These are phyloP conservation scores for Myriosclerotinia scirpicola DNA, from an alignment of 2,329 filamentous ascomycete species.

Conservation along the genomic window DNA sequence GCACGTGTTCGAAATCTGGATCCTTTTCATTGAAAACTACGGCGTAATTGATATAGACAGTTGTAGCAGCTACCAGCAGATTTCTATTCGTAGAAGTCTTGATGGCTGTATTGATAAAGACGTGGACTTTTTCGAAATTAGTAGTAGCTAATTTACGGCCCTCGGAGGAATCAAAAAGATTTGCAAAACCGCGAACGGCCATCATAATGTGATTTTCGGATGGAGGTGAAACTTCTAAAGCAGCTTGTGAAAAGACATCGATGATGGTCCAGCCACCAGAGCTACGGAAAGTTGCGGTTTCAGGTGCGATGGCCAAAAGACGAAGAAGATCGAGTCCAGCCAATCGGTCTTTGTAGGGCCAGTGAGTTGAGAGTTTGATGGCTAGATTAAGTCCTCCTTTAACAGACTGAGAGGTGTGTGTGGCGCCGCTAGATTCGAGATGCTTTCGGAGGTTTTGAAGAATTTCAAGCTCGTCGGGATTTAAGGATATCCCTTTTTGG, in stretches of 20 bases:
- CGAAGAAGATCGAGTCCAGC: conserved; percentile 85
- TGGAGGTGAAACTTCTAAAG: conserved; percentile 58
- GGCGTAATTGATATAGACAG: conserved; percentile 80
- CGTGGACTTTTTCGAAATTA: conserved; percentile 52
- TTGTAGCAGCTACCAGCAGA: conserved; percentile 77
- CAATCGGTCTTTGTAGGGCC: conserved; percentile 78
- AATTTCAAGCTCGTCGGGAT: conserved; percentile 65
- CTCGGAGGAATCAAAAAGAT: conserved; percentile 74
- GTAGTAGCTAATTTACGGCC: conserved; percentile 65
- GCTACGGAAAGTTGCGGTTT: conserved; percentile 61
- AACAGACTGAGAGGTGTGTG: conserved; percentile 47
- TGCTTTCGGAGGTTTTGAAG: conserved; percentile 62
- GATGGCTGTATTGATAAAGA: conserved; percentile 59
- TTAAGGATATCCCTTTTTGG: conserved; percentile 71
- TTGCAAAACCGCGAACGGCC: conserved; percentile 75
- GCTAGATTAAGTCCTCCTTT: conserved; percentile 61
- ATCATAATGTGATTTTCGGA: conserved; percentile 86
- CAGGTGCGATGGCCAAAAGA: conserved; percentile 69
- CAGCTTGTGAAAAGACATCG: conserved; percentile 55
- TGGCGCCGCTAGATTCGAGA: conserved; percentile 54
- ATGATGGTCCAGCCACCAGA: conserved; percentile 58
- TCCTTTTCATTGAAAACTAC: conserved; percentile 60
- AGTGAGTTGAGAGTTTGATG: conserved; percentile 70
- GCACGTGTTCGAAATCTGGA: conserved; percentile 44
- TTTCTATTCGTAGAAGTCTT: conserved; percentile 72